Evolutionary conservation across 257 asterid genomes (phyloP).

Genomic region (Solanum paucissectum): DNA sequence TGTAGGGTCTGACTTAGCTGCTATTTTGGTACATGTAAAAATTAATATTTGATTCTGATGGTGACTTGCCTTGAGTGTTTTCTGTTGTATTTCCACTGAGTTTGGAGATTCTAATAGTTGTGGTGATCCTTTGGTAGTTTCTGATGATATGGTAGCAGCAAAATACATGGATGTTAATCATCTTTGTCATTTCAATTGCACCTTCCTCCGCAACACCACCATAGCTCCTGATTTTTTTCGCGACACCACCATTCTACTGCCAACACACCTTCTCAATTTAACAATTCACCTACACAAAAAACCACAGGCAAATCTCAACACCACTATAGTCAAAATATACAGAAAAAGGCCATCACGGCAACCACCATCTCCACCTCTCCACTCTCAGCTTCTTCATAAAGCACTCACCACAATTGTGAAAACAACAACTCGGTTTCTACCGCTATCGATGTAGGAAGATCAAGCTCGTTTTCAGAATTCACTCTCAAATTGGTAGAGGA

Average conservation of each 20-base stretch:
- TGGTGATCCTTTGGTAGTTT: neutral
- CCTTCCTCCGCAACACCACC: neutral
- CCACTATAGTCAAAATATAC: no score
- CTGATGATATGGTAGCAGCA: neutral
- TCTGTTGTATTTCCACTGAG: neutral
- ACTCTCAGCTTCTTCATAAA: neutral
- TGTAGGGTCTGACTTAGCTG: neutral
- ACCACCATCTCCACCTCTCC: neutral
- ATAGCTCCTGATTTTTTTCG: no score
- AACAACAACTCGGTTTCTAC: neutral
- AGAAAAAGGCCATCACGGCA: no score
- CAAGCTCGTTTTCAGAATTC: neutral
- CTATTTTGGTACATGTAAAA: neutral
- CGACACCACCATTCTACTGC: no score
- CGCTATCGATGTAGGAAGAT: neutral
- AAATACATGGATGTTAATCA: neutral
- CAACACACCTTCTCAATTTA: no score
- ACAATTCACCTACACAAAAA: no score
- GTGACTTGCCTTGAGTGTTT: neutral
- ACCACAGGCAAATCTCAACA: no score
- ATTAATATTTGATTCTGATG: neutral
- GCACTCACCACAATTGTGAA: neutral
- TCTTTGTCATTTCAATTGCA: neutral
- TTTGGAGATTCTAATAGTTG: neutral
- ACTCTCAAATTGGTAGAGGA: neutral